A percentile compares a stretch with the other conserved stretches of the same genome.
Evolutionary conservation across 2,329 filamentous ascomycete genomes (phyloP).

Genomic region (Diaporthe citri): DNA sequence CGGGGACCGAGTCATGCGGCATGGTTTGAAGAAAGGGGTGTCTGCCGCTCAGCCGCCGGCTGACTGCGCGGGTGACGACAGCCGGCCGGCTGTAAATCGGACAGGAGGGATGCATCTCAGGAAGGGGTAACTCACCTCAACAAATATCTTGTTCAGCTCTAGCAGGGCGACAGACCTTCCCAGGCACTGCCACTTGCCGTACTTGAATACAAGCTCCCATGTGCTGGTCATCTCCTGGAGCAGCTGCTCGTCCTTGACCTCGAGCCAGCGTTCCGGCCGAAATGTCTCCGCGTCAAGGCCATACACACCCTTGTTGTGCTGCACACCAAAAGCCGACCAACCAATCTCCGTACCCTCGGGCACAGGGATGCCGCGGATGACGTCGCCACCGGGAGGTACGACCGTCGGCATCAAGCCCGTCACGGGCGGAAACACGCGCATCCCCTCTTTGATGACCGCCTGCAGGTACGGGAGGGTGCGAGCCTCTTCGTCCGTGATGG

Average conservation of each 20-base stretch:
- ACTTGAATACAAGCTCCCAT: slow-evolving; percentile 58
- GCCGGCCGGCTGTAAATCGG: not conserved
- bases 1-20: not conserved
- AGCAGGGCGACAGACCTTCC: slow-evolving; percentile 59
- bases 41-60: not conserved
- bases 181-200: slow-evolving; percentile 59
- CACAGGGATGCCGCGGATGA: slow-evolving; percentile 55
- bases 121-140: slow-evolving; percentile 51
- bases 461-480: slow-evolving; percentile 60
- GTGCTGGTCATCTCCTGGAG: slow-evolving; percentile 52
- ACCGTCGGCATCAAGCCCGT: slow-evolving; percentile 52
- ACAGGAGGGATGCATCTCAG: not conserved
- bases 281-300: slow-evolving; percentile 58
- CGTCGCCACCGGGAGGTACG: slow-evolving; percentile 54
- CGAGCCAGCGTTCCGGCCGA: slow-evolving; percentile 64
- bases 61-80: not conserved
- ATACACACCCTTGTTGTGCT: slow-evolving; percentile 52
- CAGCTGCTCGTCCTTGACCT: slow-evolving; percentile 50
- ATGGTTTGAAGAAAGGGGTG: not conserved
- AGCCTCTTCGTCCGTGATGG: slow-evolving; percentile 53
- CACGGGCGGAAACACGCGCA: slow-evolving; percentile 61
- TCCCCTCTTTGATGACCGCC: slow-evolving; percentile 62
- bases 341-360: slow-evolving; percentile 61
- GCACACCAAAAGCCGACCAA: slow-evolving; percentile 56
- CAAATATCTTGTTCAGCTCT: slow-evolving; percentile 59